Evolutionary conservation across 192 early-diverging fungal genomes (phyloP).

Genomic region (Rhizoclosmatium sp.): DNA sequence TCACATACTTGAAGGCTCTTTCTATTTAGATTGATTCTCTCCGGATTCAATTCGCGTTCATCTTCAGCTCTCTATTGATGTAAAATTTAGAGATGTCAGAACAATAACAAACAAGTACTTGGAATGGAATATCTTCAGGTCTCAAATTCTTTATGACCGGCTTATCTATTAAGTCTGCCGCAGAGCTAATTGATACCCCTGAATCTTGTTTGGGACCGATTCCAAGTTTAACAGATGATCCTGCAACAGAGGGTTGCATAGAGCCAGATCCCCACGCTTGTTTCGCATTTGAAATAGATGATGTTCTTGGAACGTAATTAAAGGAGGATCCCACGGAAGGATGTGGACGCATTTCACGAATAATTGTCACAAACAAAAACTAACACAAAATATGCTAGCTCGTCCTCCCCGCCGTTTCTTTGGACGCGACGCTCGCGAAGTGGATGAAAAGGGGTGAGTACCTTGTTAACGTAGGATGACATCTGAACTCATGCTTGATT

Average conservation of each 20-base stretch:
- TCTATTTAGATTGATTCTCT: conserved; percentile 48
- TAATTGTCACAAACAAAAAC: conserved; percentile 2
- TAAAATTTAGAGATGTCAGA: too few relatives aligned
- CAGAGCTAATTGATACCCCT: background rate
- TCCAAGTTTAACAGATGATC: too few relatives aligned
- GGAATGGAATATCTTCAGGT: background rate
- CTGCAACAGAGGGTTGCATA: too few relatives aligned
- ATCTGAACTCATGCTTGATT: background rate
- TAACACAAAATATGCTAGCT: conserved; percentile 5
- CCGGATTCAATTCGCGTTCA: conserved; percentile 34
- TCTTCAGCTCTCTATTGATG: conserved; percentile 13
- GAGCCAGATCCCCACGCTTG: too few relatives aligned
- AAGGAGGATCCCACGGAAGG: too few relatives aligned
- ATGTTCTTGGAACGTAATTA: too few relatives aligned
- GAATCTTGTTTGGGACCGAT: background rate
- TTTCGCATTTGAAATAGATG: too few relatives aligned
- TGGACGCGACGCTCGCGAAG: conserved; percentile 42
- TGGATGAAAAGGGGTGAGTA: conserved; percentile 51
- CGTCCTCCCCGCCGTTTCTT: conserved; percentile 26
- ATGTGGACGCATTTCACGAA: background rate
- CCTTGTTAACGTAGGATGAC: background rate
- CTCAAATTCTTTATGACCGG: background rate
- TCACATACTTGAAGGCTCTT: conserved; percentile 41
- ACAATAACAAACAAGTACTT: background rate
- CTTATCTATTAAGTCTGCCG: background rate